Conservation (phyloP, 495 filamentous ascomycete species). For the Bacidia rubella region DNA sequence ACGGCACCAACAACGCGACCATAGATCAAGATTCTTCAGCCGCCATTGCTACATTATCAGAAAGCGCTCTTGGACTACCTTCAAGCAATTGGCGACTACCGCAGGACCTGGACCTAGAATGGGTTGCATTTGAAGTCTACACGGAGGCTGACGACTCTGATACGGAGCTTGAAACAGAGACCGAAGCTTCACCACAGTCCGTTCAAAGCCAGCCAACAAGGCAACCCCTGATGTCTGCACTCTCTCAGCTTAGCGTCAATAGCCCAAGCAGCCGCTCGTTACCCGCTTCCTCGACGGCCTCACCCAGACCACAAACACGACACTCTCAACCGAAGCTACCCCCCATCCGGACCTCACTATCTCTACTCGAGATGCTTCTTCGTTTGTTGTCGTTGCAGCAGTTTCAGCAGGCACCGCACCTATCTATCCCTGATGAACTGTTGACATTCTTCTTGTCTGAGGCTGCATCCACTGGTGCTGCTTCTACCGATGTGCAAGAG, state of each 20-base stretch:
- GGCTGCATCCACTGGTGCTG: conserved; percentile 54
- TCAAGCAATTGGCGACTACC: conserved; percentile 52
- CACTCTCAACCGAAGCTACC: conserved; percentile 25
- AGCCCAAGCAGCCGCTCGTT: not conserved
- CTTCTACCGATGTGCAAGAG: conserved; percentile 55
- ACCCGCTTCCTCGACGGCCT: conserved; percentile 17
- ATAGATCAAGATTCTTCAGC: no score
- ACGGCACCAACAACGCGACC: not conserved
- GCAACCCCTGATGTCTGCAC: conserved; percentile 29
- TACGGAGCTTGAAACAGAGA: conserved; percentile 42
- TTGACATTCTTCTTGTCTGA: conserved; percentile 90
- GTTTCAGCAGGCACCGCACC: conserved; percentile 86
- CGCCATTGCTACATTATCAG: no score
- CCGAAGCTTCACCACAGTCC: conserved; percentile 11
- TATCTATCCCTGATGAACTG: conserved; percentile 88
- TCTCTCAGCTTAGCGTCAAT: conserved; percentile 21
- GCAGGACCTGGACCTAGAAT: conserved; percentile 74
- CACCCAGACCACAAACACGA: conserved; percentile 27
- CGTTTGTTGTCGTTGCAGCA: conserved; percentile 90
- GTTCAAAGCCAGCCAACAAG: conserved; percentile 23
- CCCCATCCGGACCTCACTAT: conserved; percentile 66
- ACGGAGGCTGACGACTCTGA: conserved; percentile 49
- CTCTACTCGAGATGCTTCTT: conserved; percentile 85
- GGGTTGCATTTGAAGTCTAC: conserved; percentile 89
- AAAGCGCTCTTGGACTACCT: no score